Base-by-base conservation (phyloP, 169 alveolate species). In the Plasmodium ovale region DNA sequence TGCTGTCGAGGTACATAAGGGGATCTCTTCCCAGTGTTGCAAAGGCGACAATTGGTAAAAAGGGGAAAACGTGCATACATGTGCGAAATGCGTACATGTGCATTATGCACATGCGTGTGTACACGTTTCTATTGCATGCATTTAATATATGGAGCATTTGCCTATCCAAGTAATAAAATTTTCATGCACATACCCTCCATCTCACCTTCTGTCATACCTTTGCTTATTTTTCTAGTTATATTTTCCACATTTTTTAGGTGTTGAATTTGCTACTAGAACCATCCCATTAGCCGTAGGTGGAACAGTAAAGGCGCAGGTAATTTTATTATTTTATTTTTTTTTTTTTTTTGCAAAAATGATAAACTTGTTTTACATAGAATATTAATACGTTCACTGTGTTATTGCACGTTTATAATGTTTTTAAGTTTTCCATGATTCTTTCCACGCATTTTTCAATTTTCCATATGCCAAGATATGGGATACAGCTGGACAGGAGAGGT, bases 191-290 rank as follows among this genome's bases (percentile, higher is more conserved):
- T 14, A 27, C 64, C 7, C 14, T 25, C 1, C 3, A 10, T 68
- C 14, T 68, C 39, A n/a, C 14, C 44, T 21, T 6, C 35, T 23
- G 27, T 1, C 25, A 12, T 64, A 12, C 21, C 16, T 68, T 68
- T 68, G 3, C 19, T 27, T 10, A 16, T 67, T 67, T 21, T 54
- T 35, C 16, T 10, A 23, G 0, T 68, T 44, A 1, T 42, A 44
- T 47, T 47, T 68, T 68, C 23, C 23, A 10, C 58, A n/a, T 12
- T 21, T 37, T 42, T 6, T 31, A 73, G 87, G 99, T 70, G 99
- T 98, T 16, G 99, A 98, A 91, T 98, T 98, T 89, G 99, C 99
- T 21, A 98, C 99, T 0, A 96, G 98, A 64, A 97, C 99, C 14
- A 99, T 98, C 23, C 99, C 98, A 14, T 94, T 97, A 49, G 97